These are phyloP conservation scores for Trichoderma aggressivum DNA, from an alignment of 2,329 filamentous ascomycete genomes.

Conservation along the genomic window DNA sequence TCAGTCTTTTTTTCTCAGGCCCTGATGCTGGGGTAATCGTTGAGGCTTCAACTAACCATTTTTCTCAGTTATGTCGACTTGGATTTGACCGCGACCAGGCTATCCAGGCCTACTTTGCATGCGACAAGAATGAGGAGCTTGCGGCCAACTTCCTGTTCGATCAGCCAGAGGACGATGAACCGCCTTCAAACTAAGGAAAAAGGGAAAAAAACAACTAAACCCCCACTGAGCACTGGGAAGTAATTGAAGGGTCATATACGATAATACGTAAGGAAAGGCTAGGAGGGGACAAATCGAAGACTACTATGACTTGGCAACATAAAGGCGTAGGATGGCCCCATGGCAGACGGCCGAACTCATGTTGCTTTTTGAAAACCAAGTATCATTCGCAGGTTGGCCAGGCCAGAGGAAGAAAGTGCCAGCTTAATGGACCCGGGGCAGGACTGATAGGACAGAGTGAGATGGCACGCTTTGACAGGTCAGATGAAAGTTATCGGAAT, in stretches of 20 bases:
- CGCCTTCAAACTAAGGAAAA: conserved; percentile 41
- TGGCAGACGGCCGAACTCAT: conserved; percentile 5
- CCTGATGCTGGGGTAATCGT: background rate
- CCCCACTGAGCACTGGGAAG: background rate
- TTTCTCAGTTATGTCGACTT: conserved; percentile 73
- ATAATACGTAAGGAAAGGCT: conserved; percentile 25
- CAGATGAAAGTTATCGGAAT: conserved; percentile 7
- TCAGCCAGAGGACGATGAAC: conserved; percentile 81
- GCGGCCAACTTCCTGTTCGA: conserved; percentile 98
- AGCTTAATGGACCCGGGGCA: background rate
- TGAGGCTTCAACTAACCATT: conserved; percentile 5
- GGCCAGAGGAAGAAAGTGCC: background rate
- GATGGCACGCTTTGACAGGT: background rate
- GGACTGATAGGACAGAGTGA: background rate
- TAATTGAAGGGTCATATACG: conserved; percentile 26
- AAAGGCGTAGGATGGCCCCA: background rate
- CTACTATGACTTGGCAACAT: conserved; percentile 8
- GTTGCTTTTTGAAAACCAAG: conserved; percentile 1
- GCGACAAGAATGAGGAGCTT: conserved; percentile 98
- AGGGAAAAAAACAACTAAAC: conserved; percentile 14
- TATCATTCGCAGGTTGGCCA: background rate
- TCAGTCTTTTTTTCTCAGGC: conserved; percentile 41
- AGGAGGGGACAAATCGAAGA: conserved; percentile 3
- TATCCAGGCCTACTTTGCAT: conserved; percentile 98
- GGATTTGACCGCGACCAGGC: conserved; percentile 91